Percentiles rank a stretch among this genome's conserved stretches.
These are phyloP conservation scores for Sporopachydermia quercuum DNA, from an alignment of 805 yeast genomes.

Conservation along the genomic window DNA sequence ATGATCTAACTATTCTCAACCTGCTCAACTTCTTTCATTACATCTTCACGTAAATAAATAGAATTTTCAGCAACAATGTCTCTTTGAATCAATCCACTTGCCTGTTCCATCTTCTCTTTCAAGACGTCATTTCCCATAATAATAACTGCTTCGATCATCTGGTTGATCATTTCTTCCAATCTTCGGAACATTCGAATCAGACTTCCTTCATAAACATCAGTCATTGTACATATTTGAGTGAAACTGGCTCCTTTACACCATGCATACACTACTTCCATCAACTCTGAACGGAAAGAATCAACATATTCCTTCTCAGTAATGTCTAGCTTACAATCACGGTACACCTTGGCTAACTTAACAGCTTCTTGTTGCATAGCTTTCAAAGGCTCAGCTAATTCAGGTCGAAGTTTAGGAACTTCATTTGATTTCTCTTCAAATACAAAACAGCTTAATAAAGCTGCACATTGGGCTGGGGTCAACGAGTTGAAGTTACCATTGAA, in stretches of 20 bases:
- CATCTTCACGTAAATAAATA: slow-evolving; percentile 36
- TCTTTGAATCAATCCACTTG: slow-evolving; percentile 77
- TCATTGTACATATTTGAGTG: slow-evolving; percentile 96
- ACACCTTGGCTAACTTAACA: slow-evolving; percentile 71
- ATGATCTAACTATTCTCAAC: not conserved
- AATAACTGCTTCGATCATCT: slow-evolving; percentile 80
- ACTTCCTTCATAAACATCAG: slow-evolving; percentile 96
- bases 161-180: slow-evolving; percentile 83
- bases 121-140: slow-evolving; percentile 84
- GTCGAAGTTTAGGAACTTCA: slow-evolving; percentile 70
- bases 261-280: slow-evolving; percentile 92
- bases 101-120: slow-evolving; percentile 78
- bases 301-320: slow-evolving; percentile 85
- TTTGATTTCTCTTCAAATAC: slow-evolving; percentile 89
- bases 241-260: slow-evolving; percentile 97
- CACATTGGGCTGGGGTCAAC: slow-evolving; percentile 77
- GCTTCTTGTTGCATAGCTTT: slow-evolving; percentile 88
- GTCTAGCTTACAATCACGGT: slow-evolving; percentile 81
- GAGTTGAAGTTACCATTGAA: slow-evolving; percentile 94
- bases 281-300: slow-evolving; percentile 78
- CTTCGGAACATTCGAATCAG: slow-evolving; percentile 89
- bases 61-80: slow-evolving; percentile 96
- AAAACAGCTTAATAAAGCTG: slow-evolving; percentile 83
- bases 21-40: not conserved
- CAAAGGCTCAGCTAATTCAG: slow-evolving; percentile 86